phyloP scores from a whole-genome alignment of 768 basidiomycete genomes.

The Mycena belliarum region DNA sequence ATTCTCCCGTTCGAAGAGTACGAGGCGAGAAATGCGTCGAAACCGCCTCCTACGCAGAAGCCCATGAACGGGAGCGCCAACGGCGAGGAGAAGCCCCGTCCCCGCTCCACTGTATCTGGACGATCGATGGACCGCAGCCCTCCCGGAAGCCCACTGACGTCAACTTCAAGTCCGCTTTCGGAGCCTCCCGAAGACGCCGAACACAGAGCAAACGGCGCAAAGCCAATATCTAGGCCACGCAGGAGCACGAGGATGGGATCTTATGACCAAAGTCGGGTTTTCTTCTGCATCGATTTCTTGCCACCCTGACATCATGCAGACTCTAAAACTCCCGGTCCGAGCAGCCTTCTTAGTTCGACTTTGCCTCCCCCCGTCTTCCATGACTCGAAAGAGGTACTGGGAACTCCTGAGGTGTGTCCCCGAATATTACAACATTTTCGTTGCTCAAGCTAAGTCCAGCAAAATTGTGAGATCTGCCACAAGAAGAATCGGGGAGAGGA shows the following conservation, averaged over 20 bases:
- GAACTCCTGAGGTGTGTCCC: conserved; percentile 53
- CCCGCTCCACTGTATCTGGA: conserved; percentile 40
- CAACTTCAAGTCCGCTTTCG: conserved; percentile 75
- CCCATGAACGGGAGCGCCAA: conserved; percentile 40
- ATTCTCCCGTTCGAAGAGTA: conserved; percentile 97
- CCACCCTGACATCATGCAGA: conserved; percentile 25
- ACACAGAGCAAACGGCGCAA: conserved; percentile 47
- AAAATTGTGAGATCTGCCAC: conserved; percentile 92
- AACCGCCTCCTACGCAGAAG: conserved; percentile 43
- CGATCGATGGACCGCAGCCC: conserved; percentile 51
- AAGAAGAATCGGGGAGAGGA: conserved; percentile 85
- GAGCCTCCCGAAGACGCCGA: conserved; percentile 82
- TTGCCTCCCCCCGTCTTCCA: conserved; percentile 50
- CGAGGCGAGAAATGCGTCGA: conserved; percentile 38
- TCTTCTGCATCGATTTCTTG: background rate
- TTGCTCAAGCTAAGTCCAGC: conserved; percentile 41
- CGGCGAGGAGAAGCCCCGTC: conserved; percentile 36
- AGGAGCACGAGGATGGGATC: conserved; percentile 54
- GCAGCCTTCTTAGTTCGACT: conserved; percentile 26
- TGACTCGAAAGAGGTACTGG: conserved; percentile 47
- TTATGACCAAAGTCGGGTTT: conserved; percentile 49
- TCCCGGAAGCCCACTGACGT: conserved; percentile 75
- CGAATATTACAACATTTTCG: conserved; percentile 19
- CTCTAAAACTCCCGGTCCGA: conserved; percentile 31
- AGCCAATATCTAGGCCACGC: conserved; percentile 43